Base-by-base conservation (phyloP, 2,329 filamentous ascomycete genomes). In the Thermomyces lanuginosus region DNA sequence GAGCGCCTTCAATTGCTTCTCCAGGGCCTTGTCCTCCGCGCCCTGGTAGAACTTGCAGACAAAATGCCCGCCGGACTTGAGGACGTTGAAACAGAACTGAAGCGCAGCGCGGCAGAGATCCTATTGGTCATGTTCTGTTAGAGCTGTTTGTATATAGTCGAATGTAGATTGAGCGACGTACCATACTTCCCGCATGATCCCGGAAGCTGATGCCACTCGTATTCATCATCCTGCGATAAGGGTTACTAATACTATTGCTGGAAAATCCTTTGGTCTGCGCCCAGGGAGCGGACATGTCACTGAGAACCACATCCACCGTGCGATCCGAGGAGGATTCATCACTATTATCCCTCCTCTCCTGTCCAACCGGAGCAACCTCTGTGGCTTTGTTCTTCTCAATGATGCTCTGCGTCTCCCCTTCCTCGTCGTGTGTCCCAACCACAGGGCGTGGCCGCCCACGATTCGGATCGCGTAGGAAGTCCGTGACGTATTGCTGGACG, bases 271-370 rank as follows among this genome's bases (percentile, higher is more conserved):
- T 64, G 28, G 69, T 78, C 61, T 80, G 78, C 44, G 72, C 65
- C 83, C 83, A 93, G 76, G 89, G 84, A 66, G 67, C 86, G 71
- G 75, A 98, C 89, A 98, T 98, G 69, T 98, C 89, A 72, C 82
- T 92, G 49, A 98, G 63, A 49, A 98, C 81, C 48, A 98, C 71
- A 58, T 95, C 81, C 38, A 93, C 84, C 45, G 69, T 69, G 45
- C 66, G 65, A 36, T 65, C 65, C 28, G 33, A 16, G 24, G 38
- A 32, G 24, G 38, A 32, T 25, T 15, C 30, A 23, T 15, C 12
- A 24, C 14, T 7, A 19, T 11, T 24, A n/a, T 30, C 18, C 19
- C 21, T 29, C 17, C 16, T 11, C 18, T 7, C n/a, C 8, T 21
- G 8, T 5, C 26, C 31, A 15, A 11, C 26, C 11, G 12, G 12